A percentile compares a stretch with the other conserved stretches of the same genome.
These are phyloP conservation scores for Rhododendron griersonianum DNA, from an alignment of 148 eudicot genomes.

Conservation along the genomic window DNA sequence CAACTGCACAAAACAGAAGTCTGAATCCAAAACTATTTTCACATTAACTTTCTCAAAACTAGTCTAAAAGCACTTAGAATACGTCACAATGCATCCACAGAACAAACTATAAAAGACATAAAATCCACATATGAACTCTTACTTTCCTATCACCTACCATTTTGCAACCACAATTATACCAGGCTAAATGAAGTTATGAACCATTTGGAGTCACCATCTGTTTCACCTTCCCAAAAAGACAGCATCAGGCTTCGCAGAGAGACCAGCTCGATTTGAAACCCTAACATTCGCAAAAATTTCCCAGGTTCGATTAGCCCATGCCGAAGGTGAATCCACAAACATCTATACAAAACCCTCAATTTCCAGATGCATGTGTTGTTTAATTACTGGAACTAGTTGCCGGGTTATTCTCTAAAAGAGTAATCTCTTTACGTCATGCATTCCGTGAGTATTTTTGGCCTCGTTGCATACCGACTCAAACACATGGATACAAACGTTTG, in stretches of 20 bases:
- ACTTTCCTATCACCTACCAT: background rate
- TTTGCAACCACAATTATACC: background rate
- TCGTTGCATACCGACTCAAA: slow-evolving; percentile 64
- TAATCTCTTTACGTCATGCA: slow-evolving; percentile 58
- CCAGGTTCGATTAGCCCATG: background rate
- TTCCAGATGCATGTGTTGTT: background rate
- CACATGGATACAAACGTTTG: slow-evolving; percentile 65
- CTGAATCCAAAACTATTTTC: background rate
- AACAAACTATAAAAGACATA: background rate
- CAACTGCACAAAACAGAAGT: background rate
- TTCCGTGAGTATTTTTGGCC: slow-evolving; percentile 55
- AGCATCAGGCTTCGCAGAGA: background rate
- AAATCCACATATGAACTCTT: background rate
- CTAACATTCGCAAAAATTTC: background rate
- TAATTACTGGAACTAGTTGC: background rate
- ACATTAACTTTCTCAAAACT: background rate
- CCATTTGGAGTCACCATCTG: background rate
- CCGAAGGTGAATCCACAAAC: background rate
- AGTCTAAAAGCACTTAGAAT: background rate
- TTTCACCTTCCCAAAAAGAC: background rate
- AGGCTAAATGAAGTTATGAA: background rate
- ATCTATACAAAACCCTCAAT: background rate
- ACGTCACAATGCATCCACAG: background rate
- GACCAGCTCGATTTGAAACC: background rate
- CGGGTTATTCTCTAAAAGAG: slow-evolving; percentile 23